Base-by-base conservation (phyloP, 108 stramenopile species). In the Cyclotella cryptica region DNA sequence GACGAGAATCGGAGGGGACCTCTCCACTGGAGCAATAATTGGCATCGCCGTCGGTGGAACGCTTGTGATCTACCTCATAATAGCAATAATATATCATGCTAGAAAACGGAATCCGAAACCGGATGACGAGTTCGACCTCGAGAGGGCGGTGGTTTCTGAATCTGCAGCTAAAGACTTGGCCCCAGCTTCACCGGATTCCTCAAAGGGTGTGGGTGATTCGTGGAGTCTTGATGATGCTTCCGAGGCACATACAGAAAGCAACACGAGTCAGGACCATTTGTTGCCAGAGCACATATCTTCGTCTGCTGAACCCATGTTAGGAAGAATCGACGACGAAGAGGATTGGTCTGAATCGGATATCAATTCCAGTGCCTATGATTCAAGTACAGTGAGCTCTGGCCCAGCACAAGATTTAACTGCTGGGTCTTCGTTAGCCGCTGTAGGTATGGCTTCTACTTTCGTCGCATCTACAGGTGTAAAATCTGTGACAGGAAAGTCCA, bases 11-110 rank as follows among this genome's bases (percentile, higher is more conserved):
- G 13, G 35, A n/a, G 24, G 19, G 12, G n/a, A 39, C 17, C 43
- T 83, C 19, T 35, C 67, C 39, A 17, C 46, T 26, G 84, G 78
- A 0, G 85, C 84, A 27, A 80, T 84, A 58, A 65, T 86, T 54
- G 87, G 81, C 45, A 88, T 88, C 47, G 73, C 77, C 21, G 61
- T 85, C 51, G 88, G 69, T 3, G 74, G 42, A 21, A 10, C 86
- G 28, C 72, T 72, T n/a, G 11, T 77, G 10, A 14, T 87, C 10
- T 55, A 79, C 15, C 14, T 84, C 59, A 30, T 83, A 12, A 62
- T 59, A 39, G 49, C 65, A 21, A 60, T 75, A 14, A 54, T 43
- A 27, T 57, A 11, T 14, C 10, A 53, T 60, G 62, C 14, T 61
- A 53, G 22, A n/a, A 26, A 55, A 53, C 26, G 42, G 18, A 42